These are phyloP conservation scores for Bondarzewia mesenterica DNA, from an alignment of 1,284 basidiomycete genomes.

Conservation along the genomic window DNA sequence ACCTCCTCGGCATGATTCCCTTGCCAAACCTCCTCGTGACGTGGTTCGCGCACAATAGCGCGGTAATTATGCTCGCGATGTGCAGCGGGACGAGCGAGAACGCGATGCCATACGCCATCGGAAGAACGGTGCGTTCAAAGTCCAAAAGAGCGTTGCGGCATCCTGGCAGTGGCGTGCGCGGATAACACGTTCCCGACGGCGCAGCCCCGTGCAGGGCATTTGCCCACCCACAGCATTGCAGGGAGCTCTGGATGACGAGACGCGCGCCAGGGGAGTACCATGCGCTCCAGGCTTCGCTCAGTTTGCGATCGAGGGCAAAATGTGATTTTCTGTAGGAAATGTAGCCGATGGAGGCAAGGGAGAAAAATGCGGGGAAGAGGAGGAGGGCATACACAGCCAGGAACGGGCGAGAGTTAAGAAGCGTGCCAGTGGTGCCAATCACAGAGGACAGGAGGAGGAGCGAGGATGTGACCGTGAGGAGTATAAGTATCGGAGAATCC, in stretches of 20 bases:
- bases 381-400: slow-evolving; percentile 66
- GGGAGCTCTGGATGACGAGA: slow-evolving; percentile 56
- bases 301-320: slow-evolving; percentile 67
- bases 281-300: slow-evolving; percentile 66
- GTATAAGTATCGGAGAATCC: slow-evolving; percentile 48
- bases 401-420: slow-evolving; percentile 70
- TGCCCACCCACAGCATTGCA: slow-evolving; percentile 71
- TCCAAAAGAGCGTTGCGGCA: slow-evolving; percentile 60
- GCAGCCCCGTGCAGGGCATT: slow-evolving; percentile 57
- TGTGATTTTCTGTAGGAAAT: slow-evolving; percentile 42
- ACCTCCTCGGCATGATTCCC: slow-evolving; percentile 60
- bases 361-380: slow-evolving; percentile 60
- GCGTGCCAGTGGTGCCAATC: slow-evolving; percentile 57
- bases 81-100: slow-evolving; percentile 64
- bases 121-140: slow-evolving; percentile 50
- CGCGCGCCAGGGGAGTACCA: slow-evolving; percentile 52
- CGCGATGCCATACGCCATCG: slow-evolving; percentile 46
- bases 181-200: slow-evolving; percentile 55
- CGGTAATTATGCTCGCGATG: slow-evolving; percentile 52
- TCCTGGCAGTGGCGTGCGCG: slow-evolving; percentile 58
- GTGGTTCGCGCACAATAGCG: slow-evolving; percentile 67
- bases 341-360: slow-evolving; percentile 64
- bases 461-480: slow-evolving; percentile 53
- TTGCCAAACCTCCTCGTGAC: slow-evolving; percentile 65
- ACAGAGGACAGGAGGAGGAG: slow-evolving; percentile 56